A percentile compares a stretch with the other conserved stretches of the same genome.
Conservation (phyloP, 179 eudicot genomes). For the Drosera spatulata region DNA sequence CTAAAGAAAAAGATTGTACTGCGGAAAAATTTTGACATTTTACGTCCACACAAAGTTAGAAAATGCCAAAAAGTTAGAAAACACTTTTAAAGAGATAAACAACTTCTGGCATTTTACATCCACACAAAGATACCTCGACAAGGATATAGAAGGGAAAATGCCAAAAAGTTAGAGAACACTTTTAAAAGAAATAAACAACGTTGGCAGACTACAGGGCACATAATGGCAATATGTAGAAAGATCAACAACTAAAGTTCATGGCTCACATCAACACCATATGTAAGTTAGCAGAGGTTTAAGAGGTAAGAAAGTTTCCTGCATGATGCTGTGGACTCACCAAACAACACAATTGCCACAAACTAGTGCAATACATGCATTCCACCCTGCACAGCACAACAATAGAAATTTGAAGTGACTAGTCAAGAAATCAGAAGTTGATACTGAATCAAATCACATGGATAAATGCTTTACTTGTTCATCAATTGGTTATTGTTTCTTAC, state of each 20-base stretch:
- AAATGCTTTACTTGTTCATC: no score
- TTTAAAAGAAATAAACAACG: not conserved
- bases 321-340: slow-evolving; percentile 42
- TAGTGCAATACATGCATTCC: slow-evolving; percentile 98
- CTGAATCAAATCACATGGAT: no score
- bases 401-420: not conserved
- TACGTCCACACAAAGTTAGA: not conserved
- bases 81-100: no score
- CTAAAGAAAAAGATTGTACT: no score
- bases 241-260: not conserved
- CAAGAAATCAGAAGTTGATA: not conserved
- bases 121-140: no score
- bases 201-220: no score
- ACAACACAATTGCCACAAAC: slow-evolving; percentile 98
- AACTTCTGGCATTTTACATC: no score
- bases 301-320: not conserved
- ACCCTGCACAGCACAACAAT: slow-evolving; percentile 41
- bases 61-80: no score
- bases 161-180: no score
- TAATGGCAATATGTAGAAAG: not conserved
- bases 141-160: no score
- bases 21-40: no score
- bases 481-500: no score
- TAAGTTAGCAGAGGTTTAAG: not conserved
- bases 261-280: not conserved